Evolutionary conservation across 257 asterid genomes (phyloP), one percentile per base, ranked within the genome.

Genomic region (Solanum bulbocastanum): DNA sequence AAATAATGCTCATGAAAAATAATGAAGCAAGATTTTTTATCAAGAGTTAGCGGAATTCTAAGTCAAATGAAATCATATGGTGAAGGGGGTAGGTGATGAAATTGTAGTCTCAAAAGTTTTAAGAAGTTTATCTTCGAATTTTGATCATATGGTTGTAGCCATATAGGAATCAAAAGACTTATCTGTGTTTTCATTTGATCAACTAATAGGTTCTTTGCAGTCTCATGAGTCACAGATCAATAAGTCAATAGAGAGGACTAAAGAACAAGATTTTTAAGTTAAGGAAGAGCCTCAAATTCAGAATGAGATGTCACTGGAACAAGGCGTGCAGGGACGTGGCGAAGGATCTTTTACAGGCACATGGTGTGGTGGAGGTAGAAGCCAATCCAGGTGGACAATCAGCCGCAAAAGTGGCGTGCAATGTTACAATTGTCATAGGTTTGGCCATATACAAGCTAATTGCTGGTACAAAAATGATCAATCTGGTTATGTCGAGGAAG

Each of bases 221-320:
- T 60, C 14, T 23, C 69, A 60, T 60, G 30, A 60, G 14, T 60
- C 30, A 60, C 0, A 4, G 3, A 58, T 58, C 25, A 58, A 58
- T 20, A 20, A 60, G 30, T 60, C 30, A 60, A 60, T 60, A 3
- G 87, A 90, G 39, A 86, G 16, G 52, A 18, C 3, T 4, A 83
- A 90, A 22, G 88, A 90, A 49, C 83, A 88, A 22, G 82, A 52
- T 16, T 90, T 60, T 56, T 86, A 87, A 12, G 87, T 83, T 27
- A 86, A 30, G 56, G 83, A 42, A 2, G 75, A 82, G 22, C 39
- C 69, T 14, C 6, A 8, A 3, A 37, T 14, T 33, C 10, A 7
- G 18, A 85, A 27, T 30, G 30, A 36, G 40, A 66, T 36, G 83
- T 22, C 37, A 27, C 42, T 25, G 3, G 74, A 68, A 14, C 37